Evolutionary conservation across 257 asterid genomes (phyloP).

Genomic region (Solanum acaule): DNA sequence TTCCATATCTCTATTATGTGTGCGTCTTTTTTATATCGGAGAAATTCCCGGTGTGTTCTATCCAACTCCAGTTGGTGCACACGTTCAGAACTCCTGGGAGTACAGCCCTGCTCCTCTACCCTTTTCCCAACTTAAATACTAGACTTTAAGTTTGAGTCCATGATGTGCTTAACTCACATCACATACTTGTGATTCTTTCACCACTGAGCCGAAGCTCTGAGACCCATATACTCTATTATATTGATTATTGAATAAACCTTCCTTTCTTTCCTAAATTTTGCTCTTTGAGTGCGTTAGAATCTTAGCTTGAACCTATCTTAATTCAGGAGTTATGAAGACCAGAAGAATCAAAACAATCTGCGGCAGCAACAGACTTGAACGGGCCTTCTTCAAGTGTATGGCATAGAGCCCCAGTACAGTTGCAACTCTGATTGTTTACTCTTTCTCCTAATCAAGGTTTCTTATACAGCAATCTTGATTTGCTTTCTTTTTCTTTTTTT

Average conservation of each 20-base stretch:
- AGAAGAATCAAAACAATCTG: constrained; percentile 45
- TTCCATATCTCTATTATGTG: not conserved
- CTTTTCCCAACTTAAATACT: not conserved
- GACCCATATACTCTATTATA: not conserved
- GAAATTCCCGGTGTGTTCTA: not conserved
- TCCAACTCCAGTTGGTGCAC: not conserved
- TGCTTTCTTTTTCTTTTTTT: constrained; percentile 1
- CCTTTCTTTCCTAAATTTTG: not conserved
- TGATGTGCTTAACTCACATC: not conserved
- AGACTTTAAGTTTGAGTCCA: not conserved
- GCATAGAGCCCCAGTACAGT: constrained; percentile 51
- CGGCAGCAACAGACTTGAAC: constrained; percentile 28
- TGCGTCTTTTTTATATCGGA: not conserved
- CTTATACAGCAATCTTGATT: constrained; percentile 17
- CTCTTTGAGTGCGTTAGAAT: not conserved
- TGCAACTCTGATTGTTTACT: constrained; percentile 26
- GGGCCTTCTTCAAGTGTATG: constrained; percentile 52
- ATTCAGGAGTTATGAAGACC: constrained; percentile 59
- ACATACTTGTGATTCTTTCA: not conserved
- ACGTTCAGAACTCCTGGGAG: not conserved
- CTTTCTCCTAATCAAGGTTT: constrained; percentile 11
- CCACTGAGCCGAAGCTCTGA: not conserved
- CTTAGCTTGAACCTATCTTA: not conserved
- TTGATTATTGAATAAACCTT: not conserved
- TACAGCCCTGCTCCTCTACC: not conserved